Evolutionary conservation across 371 early-diverging fungal species (phyloP).

Genomic region (Zancudomyces culisetae): DNA sequence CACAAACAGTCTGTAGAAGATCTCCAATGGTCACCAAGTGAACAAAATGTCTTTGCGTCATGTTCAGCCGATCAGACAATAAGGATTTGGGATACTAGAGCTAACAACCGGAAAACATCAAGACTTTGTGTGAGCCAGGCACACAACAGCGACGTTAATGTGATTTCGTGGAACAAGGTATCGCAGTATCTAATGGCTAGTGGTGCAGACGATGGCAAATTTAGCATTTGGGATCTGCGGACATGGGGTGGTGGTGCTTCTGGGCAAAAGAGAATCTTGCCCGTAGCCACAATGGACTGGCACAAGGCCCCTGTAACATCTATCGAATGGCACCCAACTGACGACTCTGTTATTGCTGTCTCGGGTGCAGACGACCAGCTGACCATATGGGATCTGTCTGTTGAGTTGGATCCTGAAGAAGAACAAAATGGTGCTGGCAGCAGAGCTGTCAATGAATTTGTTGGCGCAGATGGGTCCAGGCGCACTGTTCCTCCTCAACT

Average conservation of each 20-base stretch:
- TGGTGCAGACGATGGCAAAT: constrained; percentile 82
- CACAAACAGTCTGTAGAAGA: constrained; percentile 84
- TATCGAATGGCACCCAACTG: constrained; percentile 91
- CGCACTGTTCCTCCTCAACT: constrained; percentile 83
- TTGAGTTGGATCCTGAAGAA: constrained; percentile 86
- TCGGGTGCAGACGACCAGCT: constrained; percentile 89
- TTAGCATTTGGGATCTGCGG: constrained; percentile 91
- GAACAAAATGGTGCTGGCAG: no score
- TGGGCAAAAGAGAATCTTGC: constrained; percentile 27
- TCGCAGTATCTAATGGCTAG: constrained; percentile 71
- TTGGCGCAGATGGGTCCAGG: constrained; percentile 32
- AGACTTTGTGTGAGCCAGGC: constrained; percentile 56
- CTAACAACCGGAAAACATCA: constrained; percentile 37
- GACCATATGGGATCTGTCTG: constrained; percentile 92
- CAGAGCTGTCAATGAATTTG: constrained; percentile 23
- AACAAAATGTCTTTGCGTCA: constrained; percentile 79
- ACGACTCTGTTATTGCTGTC: constrained; percentile 81
- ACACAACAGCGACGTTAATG: constrained; percentile 80
- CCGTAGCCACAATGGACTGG: constrained; percentile 94
- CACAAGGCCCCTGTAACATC: constrained; percentile 82
- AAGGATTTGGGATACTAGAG: constrained; percentile 84
- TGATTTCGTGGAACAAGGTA: constrained; percentile 81
- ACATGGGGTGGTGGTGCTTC: constrained; percentile 30
- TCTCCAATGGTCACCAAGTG: constrained; percentile 87
- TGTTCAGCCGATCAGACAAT: constrained; percentile 77